Percentiles rank a stretch among this genome's conserved stretches.
phyloP scores from a whole-genome alignment of 2,329 filamentous ascomycete species.

The Colletotrichum truncatum region DNA sequence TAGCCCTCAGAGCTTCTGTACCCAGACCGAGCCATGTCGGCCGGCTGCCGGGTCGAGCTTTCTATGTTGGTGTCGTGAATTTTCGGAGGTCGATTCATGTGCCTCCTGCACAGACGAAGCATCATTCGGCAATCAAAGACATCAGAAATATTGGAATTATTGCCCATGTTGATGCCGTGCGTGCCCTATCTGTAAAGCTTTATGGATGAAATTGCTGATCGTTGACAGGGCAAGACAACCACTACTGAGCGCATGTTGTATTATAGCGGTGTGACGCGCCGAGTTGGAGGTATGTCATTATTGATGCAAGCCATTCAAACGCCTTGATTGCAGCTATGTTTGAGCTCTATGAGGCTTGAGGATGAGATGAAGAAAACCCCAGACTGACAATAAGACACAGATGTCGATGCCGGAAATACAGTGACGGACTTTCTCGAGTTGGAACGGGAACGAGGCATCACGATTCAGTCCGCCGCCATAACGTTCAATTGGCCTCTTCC shows the following conservation, averaged over 20 bases:
- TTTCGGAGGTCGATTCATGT: constrained; percentile 18
- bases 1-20: constrained; percentile 16
- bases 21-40: constrained; percentile 7
- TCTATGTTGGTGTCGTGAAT: constrained; percentile 9
- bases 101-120: constrained; percentile 31
- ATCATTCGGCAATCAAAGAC: constrained; percentile 58
- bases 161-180: constrained; percentile 92
- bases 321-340: neutral
- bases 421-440: constrained; percentile 97
- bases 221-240: constrained; percentile 83
- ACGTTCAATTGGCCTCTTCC: constrained; percentile 90
- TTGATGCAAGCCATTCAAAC: neutral
- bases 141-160: constrained; percentile 98
- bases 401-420: constrained; percentile 96
- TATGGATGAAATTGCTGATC: constrained; percentile 28
- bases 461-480: constrained; percentile 96
- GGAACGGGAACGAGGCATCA: constrained; percentile 92
- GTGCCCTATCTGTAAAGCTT: constrained; percentile 33
- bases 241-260: constrained; percentile 99
- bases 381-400: constrained; percentile 46
- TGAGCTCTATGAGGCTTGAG: neutral
- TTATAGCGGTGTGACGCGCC: constrained; percentile 88
- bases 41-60: constrained; percentile 2
- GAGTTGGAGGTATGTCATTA: constrained; percentile 73
- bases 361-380: neutral